These are phyloP conservation scores for Pythium brassicae DNA, from an alignment of 352 stramenopile species.

Conservation along the genomic window DNA sequence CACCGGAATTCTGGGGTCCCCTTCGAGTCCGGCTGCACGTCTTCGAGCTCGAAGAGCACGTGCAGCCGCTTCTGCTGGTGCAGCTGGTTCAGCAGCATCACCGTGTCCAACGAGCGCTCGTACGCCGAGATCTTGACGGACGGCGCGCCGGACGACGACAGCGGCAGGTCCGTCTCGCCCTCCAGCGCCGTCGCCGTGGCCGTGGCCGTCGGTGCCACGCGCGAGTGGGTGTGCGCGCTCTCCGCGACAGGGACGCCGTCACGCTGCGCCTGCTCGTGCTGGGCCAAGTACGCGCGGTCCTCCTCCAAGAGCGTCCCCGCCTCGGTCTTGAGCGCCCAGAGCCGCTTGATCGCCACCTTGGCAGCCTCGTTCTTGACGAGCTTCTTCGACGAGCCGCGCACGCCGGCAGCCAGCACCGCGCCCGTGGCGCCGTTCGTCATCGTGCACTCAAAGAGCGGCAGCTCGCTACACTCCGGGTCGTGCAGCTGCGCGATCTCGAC, in stretches of 20 bases:
- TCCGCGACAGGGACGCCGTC: slow-evolving; percentile 24
- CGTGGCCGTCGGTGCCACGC: slow-evolving; percentile 16
- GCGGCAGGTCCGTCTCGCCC: slow-evolving; percentile 26
- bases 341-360: slow-evolving; percentile 62
- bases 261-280: slow-evolving; percentile 28
- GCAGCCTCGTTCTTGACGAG: slow-evolving; percentile 60
- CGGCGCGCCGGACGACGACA: not conserved
- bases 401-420: slow-evolving; percentile 31
- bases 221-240: too few relatives aligned
- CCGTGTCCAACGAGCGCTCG: slow-evolving; percentile 38
- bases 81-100: slow-evolving; percentile 55
- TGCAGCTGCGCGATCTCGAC: slow-evolving; percentile 36
- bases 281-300: slow-evolving; percentile 61
- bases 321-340: slow-evolving; percentile 71
- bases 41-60: slow-evolving; percentile 41
- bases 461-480: slow-evolving; percentile 52
- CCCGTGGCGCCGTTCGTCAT: slow-evolving; percentile 38
- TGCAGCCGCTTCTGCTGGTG: slow-evolving; percentile 33
- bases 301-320: slow-evolving; percentile 42
- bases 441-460: slow-evolving; percentile 53
- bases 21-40: slow-evolving; percentile 29
- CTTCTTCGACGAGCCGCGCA: slow-evolving; percentile 70
- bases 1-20: slow-evolving; percentile 46
- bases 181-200: slow-evolving; percentile 34
- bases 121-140: slow-evolving; percentile 26